Percentiles rank a stretch among this genome's conserved stretches.
Evolutionary conservation across 1,139 yeast species (phyloP).

Genomic region (Blastobotrys capitulatus): DNA sequence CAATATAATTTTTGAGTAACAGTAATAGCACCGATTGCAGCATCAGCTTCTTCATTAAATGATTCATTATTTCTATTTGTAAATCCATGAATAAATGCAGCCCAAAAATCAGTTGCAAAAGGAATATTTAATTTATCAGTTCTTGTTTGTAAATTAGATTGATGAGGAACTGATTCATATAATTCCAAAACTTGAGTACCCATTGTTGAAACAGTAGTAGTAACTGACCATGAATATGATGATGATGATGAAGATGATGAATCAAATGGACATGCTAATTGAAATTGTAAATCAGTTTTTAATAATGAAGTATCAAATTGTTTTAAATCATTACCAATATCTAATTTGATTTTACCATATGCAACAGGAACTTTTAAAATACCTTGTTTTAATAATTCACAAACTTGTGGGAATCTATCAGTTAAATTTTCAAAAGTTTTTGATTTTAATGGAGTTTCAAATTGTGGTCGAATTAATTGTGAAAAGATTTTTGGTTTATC

Average conservation of each 20-base stretch:
- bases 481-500: conserved; percentile 23
- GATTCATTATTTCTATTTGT: conserved; percentile 8
- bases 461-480: conserved; percentile 33
- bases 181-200: conserved; percentile 31
- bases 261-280: conserved; percentile 14
- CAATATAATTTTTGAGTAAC: conserved; percentile 33
- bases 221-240: conserved; percentile 28
- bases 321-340: conserved; percentile 14
- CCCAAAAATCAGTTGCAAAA: conserved; percentile 37
- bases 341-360: conserved; percentile 31
- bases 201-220: conserved; percentile 30
- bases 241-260: conserved; percentile 1
- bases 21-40: conserved; percentile 34
- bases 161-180: conserved; percentile 26
- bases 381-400: conserved; percentile 19
- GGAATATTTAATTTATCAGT: conserved; percentile 33
- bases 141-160: conserved; percentile 26
- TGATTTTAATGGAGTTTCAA: conserved; percentile 34
- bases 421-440: conserved; percentile 25
- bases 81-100: conserved; percentile 35
- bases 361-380: conserved; percentile 24
- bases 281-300: conserved; percentile 26
- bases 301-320: conserved; percentile 12
- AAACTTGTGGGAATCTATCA: conserved; percentile 29
- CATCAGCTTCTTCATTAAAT: conserved; percentile 25